These are phyloP conservation scores for Suhomyces yuchorum DNA, from an alignment of 1,139 yeast genomes.

Conservation along the genomic window DNA sequence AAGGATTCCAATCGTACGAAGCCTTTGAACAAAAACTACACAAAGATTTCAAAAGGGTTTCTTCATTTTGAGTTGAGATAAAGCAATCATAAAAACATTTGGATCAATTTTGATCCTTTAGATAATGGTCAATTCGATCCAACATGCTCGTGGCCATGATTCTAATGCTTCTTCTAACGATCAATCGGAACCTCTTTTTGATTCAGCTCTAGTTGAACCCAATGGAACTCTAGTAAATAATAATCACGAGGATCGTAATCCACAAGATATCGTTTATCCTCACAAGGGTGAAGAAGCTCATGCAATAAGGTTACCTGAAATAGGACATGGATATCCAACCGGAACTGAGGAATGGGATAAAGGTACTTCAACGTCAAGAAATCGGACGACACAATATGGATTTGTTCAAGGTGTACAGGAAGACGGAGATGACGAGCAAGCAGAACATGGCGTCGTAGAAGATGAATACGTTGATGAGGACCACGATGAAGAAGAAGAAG, in stretches of 20 bases:
- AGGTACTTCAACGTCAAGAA: background rate
- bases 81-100: background rate
- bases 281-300: background rate
- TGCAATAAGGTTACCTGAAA: background rate
- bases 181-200: background rate
- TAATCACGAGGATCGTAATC: background rate
- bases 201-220: background rate
- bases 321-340: background rate
- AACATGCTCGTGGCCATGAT: background rate
- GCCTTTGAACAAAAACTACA: background rate
- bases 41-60: background rate
- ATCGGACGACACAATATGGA: background rate
- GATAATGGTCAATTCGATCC: background rate
- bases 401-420: constrained; percentile 15
- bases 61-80: background rate
- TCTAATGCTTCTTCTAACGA: background rate
- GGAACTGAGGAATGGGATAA: background rate
- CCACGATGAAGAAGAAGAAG: constrained; percentile 1
- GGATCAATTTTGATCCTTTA: background rate
- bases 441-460: too few relatives aligned
- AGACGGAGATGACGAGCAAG: constrained; percentile 12
- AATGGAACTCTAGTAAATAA: background rate
- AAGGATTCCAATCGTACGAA: background rate
- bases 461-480: too few relatives aligned
- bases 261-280: background rate